Conservation (phyloP, 306 rosid genomes). For the Quercus suber region DNA sequence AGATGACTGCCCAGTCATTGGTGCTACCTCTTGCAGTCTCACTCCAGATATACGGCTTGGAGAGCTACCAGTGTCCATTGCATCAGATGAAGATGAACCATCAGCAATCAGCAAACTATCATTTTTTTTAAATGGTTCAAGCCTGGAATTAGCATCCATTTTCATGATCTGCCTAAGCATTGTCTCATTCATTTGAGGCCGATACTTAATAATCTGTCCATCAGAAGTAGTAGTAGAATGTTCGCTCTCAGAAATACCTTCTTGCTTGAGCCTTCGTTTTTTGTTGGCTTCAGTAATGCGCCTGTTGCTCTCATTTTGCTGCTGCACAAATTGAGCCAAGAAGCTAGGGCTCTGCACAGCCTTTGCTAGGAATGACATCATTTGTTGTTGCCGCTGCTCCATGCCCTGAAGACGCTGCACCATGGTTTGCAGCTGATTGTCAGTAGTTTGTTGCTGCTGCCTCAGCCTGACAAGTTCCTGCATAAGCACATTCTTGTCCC, state of each 20-base stretch:
- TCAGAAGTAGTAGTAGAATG: slow-evolving; percentile 54
- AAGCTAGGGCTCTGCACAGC: slow-evolving; percentile 97
- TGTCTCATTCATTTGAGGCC: slow-evolving; percentile 73
- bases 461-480: slow-evolving; percentile 96
- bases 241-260: slow-evolving; percentile 54
- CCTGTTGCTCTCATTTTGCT: slow-evolving; percentile 81
- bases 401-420: slow-evolving; percentile 94
- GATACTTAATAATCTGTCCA: slow-evolving; percentile 86
- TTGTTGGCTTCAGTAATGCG: slow-evolving; percentile 76
- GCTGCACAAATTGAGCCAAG: slow-evolving; percentile 92
- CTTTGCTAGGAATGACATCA: slow-evolving; percentile 98
- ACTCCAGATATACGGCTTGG: slow-evolving; percentile 62
- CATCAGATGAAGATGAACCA: slow-evolving; percentile 47
- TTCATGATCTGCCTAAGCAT: slow-evolving; percentile 81
- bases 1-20: slow-evolving; percentile 50
- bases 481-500: slow-evolving; percentile 98
- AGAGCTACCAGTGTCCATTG: slow-evolving; percentile 59
- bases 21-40: slow-evolving; percentile 81
- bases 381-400: slow-evolving; percentile 98
- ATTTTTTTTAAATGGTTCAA: slow-evolving; percentile 46
- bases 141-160: slow-evolving; percentile 50
- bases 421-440: slow-evolving; percentile 88
- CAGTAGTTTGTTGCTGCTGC: slow-evolving; percentile 98
- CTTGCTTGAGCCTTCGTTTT: slow-evolving; percentile 84
- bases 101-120: slow-evolving; percentile 62